A percentile compares a stretch with the other conserved stretches of the same genome.
These are phyloP conservation scores for Polygonum aviculare DNA, from an alignment of 148 eudicot genomes.

Conservation along the genomic window DNA sequence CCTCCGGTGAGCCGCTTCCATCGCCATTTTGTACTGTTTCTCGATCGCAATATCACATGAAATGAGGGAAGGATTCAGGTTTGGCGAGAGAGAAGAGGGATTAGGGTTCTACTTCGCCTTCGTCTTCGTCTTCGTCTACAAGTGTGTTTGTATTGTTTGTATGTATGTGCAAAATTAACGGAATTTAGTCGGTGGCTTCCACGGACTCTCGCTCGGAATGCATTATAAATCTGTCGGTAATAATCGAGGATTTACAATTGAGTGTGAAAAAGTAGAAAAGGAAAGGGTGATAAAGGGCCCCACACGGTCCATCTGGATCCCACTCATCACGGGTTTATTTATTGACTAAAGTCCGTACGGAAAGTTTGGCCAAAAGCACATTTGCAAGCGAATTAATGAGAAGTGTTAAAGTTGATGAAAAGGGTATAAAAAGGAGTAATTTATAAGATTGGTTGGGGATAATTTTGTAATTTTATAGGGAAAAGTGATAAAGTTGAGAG, in stretches of 20 bases:
- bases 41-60: background rate
- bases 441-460: no score
- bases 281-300: background rate
- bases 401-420: no score
- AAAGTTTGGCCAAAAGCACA: no score
- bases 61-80: background rate
- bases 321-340: background rate
- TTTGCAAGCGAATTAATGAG: no score
- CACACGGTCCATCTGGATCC: background rate
- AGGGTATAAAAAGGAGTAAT: no score
- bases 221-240: background rate
- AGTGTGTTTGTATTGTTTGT: background rate
- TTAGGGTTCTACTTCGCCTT: background rate
- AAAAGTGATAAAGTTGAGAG: no score
- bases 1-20: constrained; percentile 3
- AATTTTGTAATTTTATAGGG: no score
- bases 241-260: background rate
- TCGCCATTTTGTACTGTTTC: background rate
- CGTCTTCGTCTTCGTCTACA: background rate
- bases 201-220: background rate
- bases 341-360: background rate
- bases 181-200: constrained; percentile 9
- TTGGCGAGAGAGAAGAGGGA: background rate
- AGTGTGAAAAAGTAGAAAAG: background rate
- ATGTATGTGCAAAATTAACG: constrained; percentile 5